A percentile compares a stretch with the other conserved stretches of the same genome.
phyloP scores from a whole-genome alignment of 2,329 filamentous ascomycete species.

The Sporothrix phasma region DNA sequence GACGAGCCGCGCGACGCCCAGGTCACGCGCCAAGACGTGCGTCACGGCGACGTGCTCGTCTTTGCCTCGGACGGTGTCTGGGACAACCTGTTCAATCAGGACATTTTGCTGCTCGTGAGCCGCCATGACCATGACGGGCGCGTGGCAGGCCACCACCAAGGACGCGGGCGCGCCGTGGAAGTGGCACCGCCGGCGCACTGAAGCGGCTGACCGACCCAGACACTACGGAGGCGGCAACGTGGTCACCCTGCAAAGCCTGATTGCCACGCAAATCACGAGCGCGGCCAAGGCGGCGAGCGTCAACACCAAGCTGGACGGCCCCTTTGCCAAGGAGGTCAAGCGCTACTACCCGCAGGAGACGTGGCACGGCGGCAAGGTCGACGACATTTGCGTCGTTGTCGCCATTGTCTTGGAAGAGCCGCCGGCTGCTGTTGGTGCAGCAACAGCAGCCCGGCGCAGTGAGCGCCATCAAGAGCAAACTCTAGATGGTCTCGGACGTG shows the following conservation, averaged over 20 bases:
- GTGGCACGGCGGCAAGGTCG: constrained; percentile 87
- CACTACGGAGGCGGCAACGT: constrained; percentile 24
- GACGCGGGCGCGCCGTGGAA: constrained; percentile 55
- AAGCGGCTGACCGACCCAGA: constrained; percentile 22
- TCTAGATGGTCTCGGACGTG: neutral
- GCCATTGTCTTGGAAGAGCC: constrained; percentile 62
- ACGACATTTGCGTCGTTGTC: constrained; percentile 86
- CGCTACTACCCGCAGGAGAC: constrained; percentile 75
- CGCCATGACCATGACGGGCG: constrained; percentile 64
- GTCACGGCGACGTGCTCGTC: constrained; percentile 86
- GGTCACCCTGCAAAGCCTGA: constrained; percentile 58
- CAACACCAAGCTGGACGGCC: constrained; percentile 73
- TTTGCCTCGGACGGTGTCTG: constrained; percentile 93
- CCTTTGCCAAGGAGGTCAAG: constrained; percentile 91
- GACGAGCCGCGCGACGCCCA: constrained; percentile 80
- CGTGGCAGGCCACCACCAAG: constrained; percentile 53
- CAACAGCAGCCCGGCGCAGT: constrained; percentile 10
- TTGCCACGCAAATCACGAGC: constrained; percentile 69
- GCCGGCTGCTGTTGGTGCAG: constrained; percentile 14
- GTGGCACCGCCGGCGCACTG: constrained; percentile 32
- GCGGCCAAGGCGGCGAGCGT: constrained; percentile 79
- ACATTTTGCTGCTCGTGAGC: constrained; percentile 73
- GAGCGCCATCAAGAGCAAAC: constrained; percentile 24
- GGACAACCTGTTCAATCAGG: constrained; percentile 89
- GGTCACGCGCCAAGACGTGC: constrained; percentile 63